phyloP scores from a whole-genome alignment of 2,329 filamentous ascomycete species.

The Aspergillus costaricaensis region DNA sequence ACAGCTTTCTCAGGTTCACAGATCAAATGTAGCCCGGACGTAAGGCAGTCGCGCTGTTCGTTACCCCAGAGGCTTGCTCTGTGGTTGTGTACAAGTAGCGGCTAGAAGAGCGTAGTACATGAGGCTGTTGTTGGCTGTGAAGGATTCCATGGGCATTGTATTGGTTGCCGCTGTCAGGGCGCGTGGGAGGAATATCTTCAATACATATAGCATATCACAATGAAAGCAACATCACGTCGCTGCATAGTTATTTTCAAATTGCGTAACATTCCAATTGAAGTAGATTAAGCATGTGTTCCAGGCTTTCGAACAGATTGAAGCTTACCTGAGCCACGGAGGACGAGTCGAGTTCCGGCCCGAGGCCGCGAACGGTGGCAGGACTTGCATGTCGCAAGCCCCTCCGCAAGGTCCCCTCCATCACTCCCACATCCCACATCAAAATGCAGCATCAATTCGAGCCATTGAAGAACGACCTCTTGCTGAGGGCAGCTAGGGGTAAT shows the following conservation, averaged over 20 bases:
- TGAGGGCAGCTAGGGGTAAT: constrained; percentile 84
- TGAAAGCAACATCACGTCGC: neutral
- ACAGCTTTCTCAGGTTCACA: constrained; percentile 9
- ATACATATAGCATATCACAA: neutral
- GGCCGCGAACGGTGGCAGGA: constrained; percentile 12
- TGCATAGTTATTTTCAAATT: neutral
- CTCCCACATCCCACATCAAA: constrained; percentile 26
- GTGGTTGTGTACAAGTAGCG: neutral
- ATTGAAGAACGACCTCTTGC: constrained; percentile 86
- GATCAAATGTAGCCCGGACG: constrained; percentile 5
- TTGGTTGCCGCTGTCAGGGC: neutral
- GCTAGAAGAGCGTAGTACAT: neutral
- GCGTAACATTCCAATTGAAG: neutral
- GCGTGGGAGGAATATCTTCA: neutral
- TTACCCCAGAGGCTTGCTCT: neutral
- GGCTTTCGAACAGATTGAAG: neutral
- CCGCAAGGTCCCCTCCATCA: constrained; percentile 17
- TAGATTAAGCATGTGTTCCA: neutral
- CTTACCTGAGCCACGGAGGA: neutral
- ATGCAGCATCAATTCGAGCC: constrained; percentile 77
- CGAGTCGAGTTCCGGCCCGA: constrained; percentile 19
- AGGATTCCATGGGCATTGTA: neutral
- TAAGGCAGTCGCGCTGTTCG: neutral
- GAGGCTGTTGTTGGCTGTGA: neutral
- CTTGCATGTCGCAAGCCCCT: constrained; percentile 23